Conservation (phyloP, 306 rosid species). For the Quercus parvula region DNA sequence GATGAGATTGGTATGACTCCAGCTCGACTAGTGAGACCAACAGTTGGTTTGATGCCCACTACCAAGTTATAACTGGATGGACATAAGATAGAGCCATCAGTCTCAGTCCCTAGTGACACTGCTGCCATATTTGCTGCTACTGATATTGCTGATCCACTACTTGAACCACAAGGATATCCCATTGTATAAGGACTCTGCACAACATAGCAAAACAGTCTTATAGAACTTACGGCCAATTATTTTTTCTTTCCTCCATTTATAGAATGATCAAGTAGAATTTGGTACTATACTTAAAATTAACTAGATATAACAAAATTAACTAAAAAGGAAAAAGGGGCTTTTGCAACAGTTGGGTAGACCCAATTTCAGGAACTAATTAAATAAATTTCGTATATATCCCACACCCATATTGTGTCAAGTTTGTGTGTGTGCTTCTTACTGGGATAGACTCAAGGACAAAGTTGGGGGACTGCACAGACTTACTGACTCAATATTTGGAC, state of each 20-base stretch:
- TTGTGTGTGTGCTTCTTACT: no score
- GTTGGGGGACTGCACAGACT: no score
- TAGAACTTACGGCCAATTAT: no score
- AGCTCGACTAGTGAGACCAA: slow-evolving; percentile 46
- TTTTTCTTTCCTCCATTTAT: no score
- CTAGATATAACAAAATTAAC: background rate
- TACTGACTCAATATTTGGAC: no score
- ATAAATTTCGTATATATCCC: no score
- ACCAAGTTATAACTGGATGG: slow-evolving; percentile 43
- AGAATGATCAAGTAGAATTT: no score
- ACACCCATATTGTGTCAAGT: no score
- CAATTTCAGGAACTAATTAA: no score
- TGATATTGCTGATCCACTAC: slow-evolving; percentile 52
- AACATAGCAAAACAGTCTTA: background rate
- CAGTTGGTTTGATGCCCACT: slow-evolving; percentile 48
- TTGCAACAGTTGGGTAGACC: no score
- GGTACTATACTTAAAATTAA: no score
- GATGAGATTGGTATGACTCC: slow-evolving; percentile 37
- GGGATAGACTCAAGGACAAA: no score
- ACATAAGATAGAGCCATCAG: slow-evolving; percentile 42
- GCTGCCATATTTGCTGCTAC: slow-evolving; percentile 42
- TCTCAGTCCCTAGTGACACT: slow-evolving; percentile 44
- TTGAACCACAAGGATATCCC: slow-evolving; percentile 46
- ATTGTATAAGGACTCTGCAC: slow-evolving; percentile 39
- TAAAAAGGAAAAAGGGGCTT: background rate